Conservation (phyloP, 352 stramenopile genomes). For the Globisporangium nagaii region DNA sequence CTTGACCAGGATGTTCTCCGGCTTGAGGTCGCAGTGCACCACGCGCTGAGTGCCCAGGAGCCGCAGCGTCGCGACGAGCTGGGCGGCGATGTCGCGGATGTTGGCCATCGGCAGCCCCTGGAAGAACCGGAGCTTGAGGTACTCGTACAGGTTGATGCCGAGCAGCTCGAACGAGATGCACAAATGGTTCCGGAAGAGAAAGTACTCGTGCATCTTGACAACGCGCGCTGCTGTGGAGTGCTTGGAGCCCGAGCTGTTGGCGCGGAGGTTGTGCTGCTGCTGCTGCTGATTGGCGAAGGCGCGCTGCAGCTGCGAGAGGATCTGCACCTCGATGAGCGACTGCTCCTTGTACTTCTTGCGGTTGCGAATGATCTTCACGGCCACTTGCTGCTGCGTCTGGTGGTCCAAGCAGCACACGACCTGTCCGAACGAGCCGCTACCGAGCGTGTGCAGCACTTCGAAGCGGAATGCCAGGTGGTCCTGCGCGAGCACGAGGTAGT, state of each 20-base stretch:
- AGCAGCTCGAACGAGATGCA: conserved; percentile 97
- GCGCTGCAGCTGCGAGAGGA: conserved; percentile 85
- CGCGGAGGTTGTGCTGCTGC: no score
- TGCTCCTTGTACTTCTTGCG: conserved; percentile 95
- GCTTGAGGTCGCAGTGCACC: conserved; percentile 98
- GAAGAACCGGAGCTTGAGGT: conserved; percentile 95
- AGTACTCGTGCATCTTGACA: conserved; percentile 91
- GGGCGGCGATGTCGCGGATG: conserved; percentile 83
- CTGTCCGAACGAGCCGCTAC: conserved; percentile 98
- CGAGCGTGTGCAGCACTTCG: conserved; percentile 92
- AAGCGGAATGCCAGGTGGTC: conserved; percentile 94
- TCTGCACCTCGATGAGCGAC: conserved; percentile 93
- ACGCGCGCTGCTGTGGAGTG: conserved; percentile 39
- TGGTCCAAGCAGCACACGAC: conserved; percentile 94
- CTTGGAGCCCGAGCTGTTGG: no score
- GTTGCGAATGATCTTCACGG: conserved; percentile 98
- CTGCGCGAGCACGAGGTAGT: conserved; percentile 94
- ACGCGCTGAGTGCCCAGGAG: conserved; percentile 80
- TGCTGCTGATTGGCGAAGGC: no score
- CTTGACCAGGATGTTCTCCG: conserved; percentile 92
- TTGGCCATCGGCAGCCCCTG: conserved; percentile 88
- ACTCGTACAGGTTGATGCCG: conserved; percentile 95
- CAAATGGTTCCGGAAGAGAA: conserved; percentile 92
- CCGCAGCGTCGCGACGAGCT: conserved; percentile 83
- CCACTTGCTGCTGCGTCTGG: conserved; percentile 81